Base-by-base conservation (phyloP, 768 basidiomycete species). In the Daedalea quercina region DNA sequence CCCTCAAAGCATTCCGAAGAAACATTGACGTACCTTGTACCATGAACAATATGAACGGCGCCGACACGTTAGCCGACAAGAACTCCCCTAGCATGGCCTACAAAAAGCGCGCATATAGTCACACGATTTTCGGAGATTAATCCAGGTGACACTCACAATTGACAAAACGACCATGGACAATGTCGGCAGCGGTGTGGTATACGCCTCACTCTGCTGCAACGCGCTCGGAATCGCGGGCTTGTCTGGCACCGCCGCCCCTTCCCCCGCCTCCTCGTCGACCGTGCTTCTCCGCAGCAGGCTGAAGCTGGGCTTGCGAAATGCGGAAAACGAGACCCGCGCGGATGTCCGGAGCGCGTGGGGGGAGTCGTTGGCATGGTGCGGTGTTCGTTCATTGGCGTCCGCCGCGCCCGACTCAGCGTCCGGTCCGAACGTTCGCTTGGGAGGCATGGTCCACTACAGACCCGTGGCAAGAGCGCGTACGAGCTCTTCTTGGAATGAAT, bases 61-160 rank as follows among this genome's bases (percentile, higher is more conserved):
- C 90, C 23, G 87, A 90, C 44, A 92, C 90, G 66, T 95, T 95
- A 20, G 96, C 94, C 3, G 85, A 90, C 41, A 97, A 70, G 66
- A 98, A 94, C 70, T 98, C 95, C 44, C 93, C 93, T 12, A 97
- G 79, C 86, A 96, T 88, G 3, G 88, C 88, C 92, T 94, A 43
- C 19, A 11, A 40, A 48, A 45, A 40, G 51, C 35, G 26, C 44
- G 25, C 24, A 25, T 22, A 31, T 31, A 31, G 28, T 31, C 28
- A 31, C 28, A 15, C 33, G 25, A 13, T n/a, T 17, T 15, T 0
- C 24, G 13, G 23, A 45, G 9, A 11, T 15, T 3, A 6, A 6
- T 15, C 15, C 4, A 15, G 7, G 37, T 6, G 15, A 15, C 9
- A 34, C 3, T 26, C 67, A 94, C 90, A 53, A 96, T 94, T 34